Conservation (phyloP, 805 yeast species). For the Nakazawaea anatomiae region DNA sequence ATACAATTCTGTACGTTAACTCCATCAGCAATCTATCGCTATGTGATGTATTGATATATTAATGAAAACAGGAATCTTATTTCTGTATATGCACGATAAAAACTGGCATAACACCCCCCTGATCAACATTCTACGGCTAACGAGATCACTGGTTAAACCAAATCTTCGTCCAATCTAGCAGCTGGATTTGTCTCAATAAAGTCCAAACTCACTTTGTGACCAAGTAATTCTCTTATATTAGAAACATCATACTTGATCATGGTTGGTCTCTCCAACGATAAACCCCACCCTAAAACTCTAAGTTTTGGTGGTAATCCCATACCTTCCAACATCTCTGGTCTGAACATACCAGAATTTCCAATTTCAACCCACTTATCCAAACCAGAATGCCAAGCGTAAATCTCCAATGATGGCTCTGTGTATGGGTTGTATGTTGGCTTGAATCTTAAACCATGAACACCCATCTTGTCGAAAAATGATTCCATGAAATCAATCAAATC, state of each 20-base stretch:
- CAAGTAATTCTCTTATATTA: constrained; percentile 92
- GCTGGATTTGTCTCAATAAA: constrained; percentile 96
- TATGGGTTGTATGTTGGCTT: constrained; percentile 99
- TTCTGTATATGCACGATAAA: neutral
- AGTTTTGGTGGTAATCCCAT: constrained; percentile 96
- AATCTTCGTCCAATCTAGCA: constrained; percentile 86
- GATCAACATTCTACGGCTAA: neutral
- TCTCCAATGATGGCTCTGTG: constrained; percentile 98
- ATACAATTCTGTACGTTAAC: too few relatives aligned
- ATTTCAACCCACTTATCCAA: constrained; percentile 97
- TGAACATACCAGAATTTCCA: constrained; percentile 99
- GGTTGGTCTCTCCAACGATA: constrained; percentile 96
- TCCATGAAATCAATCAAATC: constrained; percentile 98
- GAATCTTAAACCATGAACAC: constrained; percentile 91
- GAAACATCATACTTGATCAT: constrained; percentile 97
- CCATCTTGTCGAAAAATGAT: constrained; percentile 94
- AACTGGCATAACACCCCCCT: neutral
- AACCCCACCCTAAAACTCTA: constrained; percentile 96
- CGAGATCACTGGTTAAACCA: constrained; percentile 26
- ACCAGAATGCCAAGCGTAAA: constrained; percentile 94
- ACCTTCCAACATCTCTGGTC: constrained; percentile 98
- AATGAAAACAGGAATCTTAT: too few relatives aligned
- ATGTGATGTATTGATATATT: too few relatives aligned
- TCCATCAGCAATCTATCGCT: too few relatives aligned
- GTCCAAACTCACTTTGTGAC: constrained; percentile 93